Percentiles rank a stretch among this genome's conserved stretches.
Evolutionary conservation across 257 asterid genomes (phyloP).

Genomic region (Haberlea rhodopensis): DNA sequence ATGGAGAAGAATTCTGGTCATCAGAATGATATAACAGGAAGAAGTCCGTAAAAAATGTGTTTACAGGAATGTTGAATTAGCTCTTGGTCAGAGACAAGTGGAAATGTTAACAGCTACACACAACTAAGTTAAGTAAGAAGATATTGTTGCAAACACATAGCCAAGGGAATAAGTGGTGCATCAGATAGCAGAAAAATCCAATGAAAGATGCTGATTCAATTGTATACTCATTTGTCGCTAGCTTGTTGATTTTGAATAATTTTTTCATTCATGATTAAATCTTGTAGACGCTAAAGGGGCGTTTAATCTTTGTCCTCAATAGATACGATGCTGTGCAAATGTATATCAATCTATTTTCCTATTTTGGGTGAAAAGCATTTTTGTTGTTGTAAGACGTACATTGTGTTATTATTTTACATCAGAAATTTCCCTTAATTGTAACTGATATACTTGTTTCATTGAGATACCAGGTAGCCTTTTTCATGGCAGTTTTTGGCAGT

Average conservation of each 20-base stretch:
- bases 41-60: background rate
- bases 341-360: constrained; percentile 7
- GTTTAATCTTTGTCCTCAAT: constrained; percentile 16
- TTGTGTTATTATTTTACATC: background rate
- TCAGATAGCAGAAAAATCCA: background rate
- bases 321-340: constrained; percentile 21
- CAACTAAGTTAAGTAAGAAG: background rate
- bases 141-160: background rate
- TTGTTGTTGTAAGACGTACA: background rate
- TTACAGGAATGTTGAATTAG: constrained; percentile 11
- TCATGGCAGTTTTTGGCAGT: background rate
- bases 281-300: constrained; percentile 10
- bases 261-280: constrained; percentile 16
- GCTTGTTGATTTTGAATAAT: constrained; percentile 12
- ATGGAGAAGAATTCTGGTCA: background rate
- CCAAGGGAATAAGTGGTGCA: background rate
- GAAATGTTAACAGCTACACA: background rate
- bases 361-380: background rate
- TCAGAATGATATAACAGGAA: background rate
- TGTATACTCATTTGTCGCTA: constrained; percentile 9
- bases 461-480: background rate
- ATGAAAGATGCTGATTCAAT: constrained; percentile 16
- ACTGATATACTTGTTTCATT: constrained; percentile 10
- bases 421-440: background rate
- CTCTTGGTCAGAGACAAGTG: constrained; percentile 8